Evolutionary conservation across 2,329 filamentous ascomycete genomes (phyloP).

Genomic region (Colletotrichum orbiculare): DNA sequence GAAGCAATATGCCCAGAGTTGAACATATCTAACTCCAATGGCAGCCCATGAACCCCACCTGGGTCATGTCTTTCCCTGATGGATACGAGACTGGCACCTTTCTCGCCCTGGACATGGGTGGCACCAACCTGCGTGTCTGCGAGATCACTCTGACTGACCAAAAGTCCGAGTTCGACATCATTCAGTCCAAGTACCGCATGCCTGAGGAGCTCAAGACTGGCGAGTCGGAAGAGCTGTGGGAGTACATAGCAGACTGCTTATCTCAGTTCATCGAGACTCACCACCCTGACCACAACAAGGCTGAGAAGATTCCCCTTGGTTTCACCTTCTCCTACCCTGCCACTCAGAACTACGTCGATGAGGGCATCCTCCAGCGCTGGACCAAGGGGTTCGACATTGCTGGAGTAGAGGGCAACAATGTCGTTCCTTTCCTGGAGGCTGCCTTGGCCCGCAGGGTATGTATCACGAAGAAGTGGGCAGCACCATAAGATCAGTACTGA

Average conservation of each 20-base stretch:
- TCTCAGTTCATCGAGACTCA: conserved; percentile 91
- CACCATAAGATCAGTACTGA: conserved; percentile 2
- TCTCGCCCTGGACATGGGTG: conserved; percentile 93
- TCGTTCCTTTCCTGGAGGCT: conserved; percentile 87
- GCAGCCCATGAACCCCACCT: conserved; percentile 97
- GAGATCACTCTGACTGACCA: conserved; percentile 89
- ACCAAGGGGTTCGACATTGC: conserved; percentile 97
- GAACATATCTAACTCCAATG: conserved; percentile 37
- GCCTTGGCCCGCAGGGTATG: conserved; percentile 76
- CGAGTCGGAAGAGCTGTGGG: conserved; percentile 87
- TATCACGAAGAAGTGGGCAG: background rate
- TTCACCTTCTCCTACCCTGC: conserved; percentile 98
- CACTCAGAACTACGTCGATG: conserved; percentile 92
- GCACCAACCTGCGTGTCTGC: conserved; percentile 94
- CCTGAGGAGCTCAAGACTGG: conserved; percentile 92
- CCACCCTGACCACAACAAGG: conserved; percentile 72
- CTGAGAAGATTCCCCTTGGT: conserved; percentile 80
- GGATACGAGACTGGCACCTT: conserved; percentile 89
- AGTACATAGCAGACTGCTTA: conserved; percentile 92
- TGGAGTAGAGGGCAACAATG: conserved; percentile 89
- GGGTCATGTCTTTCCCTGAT: conserved; percentile 91
- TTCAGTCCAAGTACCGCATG: conserved; percentile 96
- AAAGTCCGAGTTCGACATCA: conserved; percentile 92
- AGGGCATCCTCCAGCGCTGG: conserved; percentile 93
- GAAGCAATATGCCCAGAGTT: background rate